These are phyloP conservation scores for Rhodomyrtus psidioides DNA, from an alignment of 441 rosid species.

Conservation along the genomic window DNA sequence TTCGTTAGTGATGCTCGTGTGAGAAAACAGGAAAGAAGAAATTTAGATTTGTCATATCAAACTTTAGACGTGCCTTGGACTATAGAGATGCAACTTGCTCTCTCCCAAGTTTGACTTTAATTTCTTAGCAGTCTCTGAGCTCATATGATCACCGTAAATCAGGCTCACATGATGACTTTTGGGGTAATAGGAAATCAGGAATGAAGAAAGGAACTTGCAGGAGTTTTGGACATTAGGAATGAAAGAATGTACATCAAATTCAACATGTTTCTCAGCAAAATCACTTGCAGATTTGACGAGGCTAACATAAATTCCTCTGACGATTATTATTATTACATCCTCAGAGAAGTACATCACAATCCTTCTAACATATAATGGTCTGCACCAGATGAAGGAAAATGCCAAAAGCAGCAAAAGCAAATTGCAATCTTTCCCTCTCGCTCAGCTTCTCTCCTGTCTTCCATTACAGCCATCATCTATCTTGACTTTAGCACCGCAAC, in stretches of 20 bases:
- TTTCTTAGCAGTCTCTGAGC: background rate
- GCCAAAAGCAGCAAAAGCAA: background rate
- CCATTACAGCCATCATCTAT: slow-evolving; percentile 18
- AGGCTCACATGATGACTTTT: background rate
- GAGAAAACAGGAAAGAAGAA: no score
- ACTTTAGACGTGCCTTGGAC: no score
- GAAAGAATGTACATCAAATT: background rate
- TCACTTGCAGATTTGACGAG: background rate
- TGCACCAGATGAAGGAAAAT: background rate
- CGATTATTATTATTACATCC: background rate
- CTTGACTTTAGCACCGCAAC: slow-evolving; percentile 50
- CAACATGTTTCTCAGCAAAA: background rate
- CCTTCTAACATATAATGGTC: background rate
- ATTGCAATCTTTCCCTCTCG: background rate
- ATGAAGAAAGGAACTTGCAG: background rate
- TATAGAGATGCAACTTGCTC: no score
- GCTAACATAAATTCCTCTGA: background rate
- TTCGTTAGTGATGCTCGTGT: background rate
- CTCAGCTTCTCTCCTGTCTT: background rate
- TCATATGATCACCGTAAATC: no score
- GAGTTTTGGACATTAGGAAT: background rate
- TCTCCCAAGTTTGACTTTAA: no score
- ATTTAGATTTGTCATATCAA: no score
- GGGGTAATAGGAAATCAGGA: background rate
- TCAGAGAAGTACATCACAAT: background rate